Percentiles rank a stretch among this genome's conserved stretches.
Conservation (phyloP, 176 grass and related monocot species). For the Oryza officinalis region DNA sequence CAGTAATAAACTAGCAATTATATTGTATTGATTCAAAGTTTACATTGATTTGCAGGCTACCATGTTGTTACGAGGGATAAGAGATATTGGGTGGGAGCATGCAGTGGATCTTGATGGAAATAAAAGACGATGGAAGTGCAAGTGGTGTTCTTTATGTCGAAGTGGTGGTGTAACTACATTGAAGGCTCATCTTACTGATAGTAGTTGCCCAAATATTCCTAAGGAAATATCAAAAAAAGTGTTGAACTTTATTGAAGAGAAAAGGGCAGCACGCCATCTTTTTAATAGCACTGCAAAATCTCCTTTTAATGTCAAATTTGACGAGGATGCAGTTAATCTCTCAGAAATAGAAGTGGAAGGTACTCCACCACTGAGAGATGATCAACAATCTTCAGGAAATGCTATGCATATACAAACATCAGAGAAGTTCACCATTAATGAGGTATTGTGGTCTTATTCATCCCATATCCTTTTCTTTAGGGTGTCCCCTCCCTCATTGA, state of each 20-base stretch:
- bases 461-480: slow-evolving; percentile 26
- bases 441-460: slow-evolving; percentile 38
- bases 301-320: slow-evolving; percentile 31
- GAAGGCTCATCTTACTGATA: slow-evolving; percentile 58
- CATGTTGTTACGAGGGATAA: slow-evolving; percentile 32
- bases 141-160: slow-evolving; percentile 52
- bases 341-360: slow-evolving; percentile 42
- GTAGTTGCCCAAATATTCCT: slow-evolving; percentile 47
- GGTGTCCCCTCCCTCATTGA: not conserved
- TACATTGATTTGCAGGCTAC: slow-evolving; percentile 42
- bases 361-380: slow-evolving; percentile 15
- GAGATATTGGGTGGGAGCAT: slow-evolving; percentile 60
- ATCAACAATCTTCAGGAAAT: slow-evolving; percentile 30
- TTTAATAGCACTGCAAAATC: slow-evolving; percentile 33
- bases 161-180: slow-evolving; percentile 66
- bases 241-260: slow-evolving; percentile 55
- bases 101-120: slow-evolving; percentile 60
- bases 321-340: slow-evolving; percentile 24
- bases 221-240: slow-evolving; percentile 53
- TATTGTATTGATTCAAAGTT: slow-evolving; percentile 18
- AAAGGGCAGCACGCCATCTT: slow-evolving; percentile 44
- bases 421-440: slow-evolving; percentile 6
- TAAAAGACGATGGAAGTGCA: slow-evolving; percentile 62
- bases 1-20: slow-evolving; percentile 19
- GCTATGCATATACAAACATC: slow-evolving; percentile 26